Conservation (phyloP, 495 filamentous ascomycete species). For the Hamigera avellanea region DNA sequence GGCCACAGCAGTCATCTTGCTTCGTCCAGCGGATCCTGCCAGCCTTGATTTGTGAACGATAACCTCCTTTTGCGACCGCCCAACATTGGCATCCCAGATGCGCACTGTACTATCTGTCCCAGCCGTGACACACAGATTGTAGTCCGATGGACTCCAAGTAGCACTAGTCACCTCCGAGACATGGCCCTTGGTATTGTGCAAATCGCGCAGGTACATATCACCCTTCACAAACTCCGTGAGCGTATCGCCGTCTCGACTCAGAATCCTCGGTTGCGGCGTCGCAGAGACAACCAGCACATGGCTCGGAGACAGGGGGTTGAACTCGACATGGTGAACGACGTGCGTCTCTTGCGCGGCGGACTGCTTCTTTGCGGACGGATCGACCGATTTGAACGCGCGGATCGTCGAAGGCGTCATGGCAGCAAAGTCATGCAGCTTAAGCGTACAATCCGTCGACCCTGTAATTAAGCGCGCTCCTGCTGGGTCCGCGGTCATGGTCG, state of each 20-base stretch:
- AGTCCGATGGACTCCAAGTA: constrained; percentile 77
- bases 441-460: constrained; percentile 77
- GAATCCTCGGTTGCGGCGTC: constrained; percentile 76
- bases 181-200: constrained; percentile 94
- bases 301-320: constrained; percentile 73
- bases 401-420: constrained; percentile 92
- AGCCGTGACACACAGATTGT: constrained; percentile 74
- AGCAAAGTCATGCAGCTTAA: constrained; percentile 91
- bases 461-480: constrained; percentile 77
- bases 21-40: constrained; percentile 76
- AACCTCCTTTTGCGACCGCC: constrained; percentile 77
- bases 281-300: constrained; percentile 79
- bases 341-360: constrained; percentile 72
- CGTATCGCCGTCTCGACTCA: constrained; percentile 78
- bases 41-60: constrained; percentile 88
- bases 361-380: constrained; percentile 67
- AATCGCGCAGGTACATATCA: constrained; percentile 94
- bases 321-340: constrained; percentile 71
- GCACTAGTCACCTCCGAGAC: constrained; percentile 80
- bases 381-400: constrained; percentile 82
- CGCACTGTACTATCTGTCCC: constrained; percentile 87
- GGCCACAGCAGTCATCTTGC: constrained; percentile 82
- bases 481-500: constrained; percentile 70
- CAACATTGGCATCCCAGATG: constrained; percentile 92
- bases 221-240: constrained; percentile 86